Percentiles rank a stretch among this genome's conserved stretches.
phyloP scores from a whole-genome alignment of 164 flowering plant species.

The Tinospora cordifolia region DNA sequence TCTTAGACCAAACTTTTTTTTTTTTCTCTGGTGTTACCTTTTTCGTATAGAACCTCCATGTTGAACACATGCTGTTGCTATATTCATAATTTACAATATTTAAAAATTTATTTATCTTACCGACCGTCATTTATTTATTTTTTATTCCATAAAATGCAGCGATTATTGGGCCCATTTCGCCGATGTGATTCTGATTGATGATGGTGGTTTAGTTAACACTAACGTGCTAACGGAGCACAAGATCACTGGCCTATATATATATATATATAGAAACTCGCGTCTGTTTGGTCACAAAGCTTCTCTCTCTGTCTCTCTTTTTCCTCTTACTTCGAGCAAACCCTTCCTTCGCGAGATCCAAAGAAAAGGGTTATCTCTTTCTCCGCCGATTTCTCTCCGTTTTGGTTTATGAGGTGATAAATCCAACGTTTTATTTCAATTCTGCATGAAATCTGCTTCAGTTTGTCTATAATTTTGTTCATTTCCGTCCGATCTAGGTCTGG shows the following conservation, averaged over 20 bases:
- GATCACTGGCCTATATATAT: not conserved
- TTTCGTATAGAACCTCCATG: no score
- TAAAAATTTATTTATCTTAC: no score
- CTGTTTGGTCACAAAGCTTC: not conserved
- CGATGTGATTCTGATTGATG: not conserved
- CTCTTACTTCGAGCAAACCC: not conserved
- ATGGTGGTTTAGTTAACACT: not conserved
- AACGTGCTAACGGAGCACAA: not conserved
- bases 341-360: not conserved
- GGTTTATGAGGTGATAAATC: slow-evolving; percentile 42
- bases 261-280: not conserved
- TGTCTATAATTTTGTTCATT: not conserved
- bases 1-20: no score
- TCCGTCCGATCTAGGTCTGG: not conserved
- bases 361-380: not conserved
- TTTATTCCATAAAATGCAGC: no score
- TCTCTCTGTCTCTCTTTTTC: not conserved
- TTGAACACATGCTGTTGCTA: no score
- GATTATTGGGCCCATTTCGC: not conserved
- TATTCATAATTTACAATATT: no score
- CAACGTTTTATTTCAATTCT: not conserved
- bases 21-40: no score
- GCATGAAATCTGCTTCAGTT: not conserved
- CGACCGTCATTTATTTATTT: no score
- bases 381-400: slow-evolving; percentile 19